These are phyloP conservation scores for Colletotrichum australisinense DNA, from an alignment of 2,329 filamentous ascomycete species.

Conservation along the genomic window DNA sequence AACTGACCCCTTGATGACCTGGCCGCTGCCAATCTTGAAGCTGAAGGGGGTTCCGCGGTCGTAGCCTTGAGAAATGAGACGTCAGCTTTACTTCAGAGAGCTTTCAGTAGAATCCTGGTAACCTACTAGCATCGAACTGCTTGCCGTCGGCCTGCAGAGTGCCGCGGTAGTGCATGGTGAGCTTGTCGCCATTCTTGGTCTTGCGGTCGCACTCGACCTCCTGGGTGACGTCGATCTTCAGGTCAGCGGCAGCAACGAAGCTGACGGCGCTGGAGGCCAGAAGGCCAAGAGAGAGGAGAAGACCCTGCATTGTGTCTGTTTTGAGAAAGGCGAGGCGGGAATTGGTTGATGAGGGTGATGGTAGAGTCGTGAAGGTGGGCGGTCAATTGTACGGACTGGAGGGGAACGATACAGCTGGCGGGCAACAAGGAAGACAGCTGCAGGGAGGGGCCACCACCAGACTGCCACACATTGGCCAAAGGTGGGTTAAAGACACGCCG, in stretches of 20 bases:
- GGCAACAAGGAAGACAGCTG: conserved; percentile 25
- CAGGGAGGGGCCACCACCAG: conserved; percentile 5
- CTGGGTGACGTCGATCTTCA: conserved; percentile 82
- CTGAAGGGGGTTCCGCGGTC: conserved; percentile 79
- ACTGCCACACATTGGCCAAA: neutral
- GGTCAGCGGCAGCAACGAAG: conserved; percentile 66
- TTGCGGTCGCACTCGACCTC: conserved; percentile 84
- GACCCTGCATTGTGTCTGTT: conserved; percentile 58
- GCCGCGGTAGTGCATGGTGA: conserved; percentile 90
- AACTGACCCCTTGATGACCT: conserved; percentile 88
- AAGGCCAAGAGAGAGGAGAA: conserved; percentile 60
- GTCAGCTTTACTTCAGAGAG: neutral
- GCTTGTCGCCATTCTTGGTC: conserved; percentile 79
- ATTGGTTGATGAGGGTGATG: conserved; percentile 19
- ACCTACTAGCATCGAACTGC: conserved; percentile 81
- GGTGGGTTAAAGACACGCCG: conserved; percentile 32
- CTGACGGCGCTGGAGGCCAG: conserved; percentile 63
- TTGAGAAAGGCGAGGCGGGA: conserved; percentile 7
- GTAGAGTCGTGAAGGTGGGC: neutral
- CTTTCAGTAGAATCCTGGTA: neutral
- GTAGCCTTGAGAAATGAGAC: conserved; percentile 63
- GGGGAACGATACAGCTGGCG: conserved; percentile 12
- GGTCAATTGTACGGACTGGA: conserved; percentile 23
- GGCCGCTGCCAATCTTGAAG: conserved; percentile 83
- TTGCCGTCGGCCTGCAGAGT: conserved; percentile 79